phyloP scores from a whole-genome alignment of 805 yeast genomes.

The Naumovozyma baii region DNA sequence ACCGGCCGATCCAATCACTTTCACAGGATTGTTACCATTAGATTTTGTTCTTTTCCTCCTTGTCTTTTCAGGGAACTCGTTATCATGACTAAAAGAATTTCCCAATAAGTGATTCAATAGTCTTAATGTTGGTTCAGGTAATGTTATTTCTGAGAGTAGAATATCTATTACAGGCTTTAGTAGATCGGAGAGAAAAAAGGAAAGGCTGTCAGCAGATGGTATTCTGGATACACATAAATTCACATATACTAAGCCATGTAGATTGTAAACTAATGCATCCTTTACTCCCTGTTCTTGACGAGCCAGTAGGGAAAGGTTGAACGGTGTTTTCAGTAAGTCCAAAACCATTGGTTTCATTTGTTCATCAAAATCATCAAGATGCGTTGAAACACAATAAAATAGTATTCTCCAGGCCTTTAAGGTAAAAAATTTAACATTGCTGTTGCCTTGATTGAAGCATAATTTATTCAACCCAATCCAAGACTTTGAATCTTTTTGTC shows the following conservation, averaged over 20 bases:
- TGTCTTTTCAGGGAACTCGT: background rate
- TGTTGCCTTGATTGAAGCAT: slow-evolving; percentile 9
- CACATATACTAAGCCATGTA: slow-evolving; percentile 14
- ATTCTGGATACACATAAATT: slow-evolving; percentile 3
- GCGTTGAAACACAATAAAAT: slow-evolving; percentile 13
- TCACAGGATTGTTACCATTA: slow-evolving; percentile 9
- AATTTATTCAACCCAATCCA: slow-evolving; percentile 19
- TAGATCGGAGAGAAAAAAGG: slow-evolving; percentile 9
- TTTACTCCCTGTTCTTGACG: slow-evolving; percentile 4
- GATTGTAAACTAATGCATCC: slow-evolving; percentile 13
- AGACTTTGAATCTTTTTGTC: slow-evolving; percentile 1
- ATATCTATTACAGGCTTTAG: slow-evolving; percentile 16
- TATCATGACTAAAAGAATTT: background rate
- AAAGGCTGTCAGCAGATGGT: slow-evolving; percentile 3
- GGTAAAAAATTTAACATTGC: slow-evolving; percentile 11
- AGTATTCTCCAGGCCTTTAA: slow-evolving; percentile 25
- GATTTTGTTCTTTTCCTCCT: background rate
- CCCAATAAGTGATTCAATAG: no score
- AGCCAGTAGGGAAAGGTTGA: slow-evolving; percentile 5
- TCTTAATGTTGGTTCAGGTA: no score
- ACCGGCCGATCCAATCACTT: slow-evolving; percentile 21
- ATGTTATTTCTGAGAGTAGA: no score
- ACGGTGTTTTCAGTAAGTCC: slow-evolving; percentile 11
- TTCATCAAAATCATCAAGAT: slow-evolving; percentile 1
- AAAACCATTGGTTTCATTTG: slow-evolving; percentile 1